Evolutionary conservation across 75 land plant genomes (phyloP).

Genomic region (Picea glauca): DNA sequence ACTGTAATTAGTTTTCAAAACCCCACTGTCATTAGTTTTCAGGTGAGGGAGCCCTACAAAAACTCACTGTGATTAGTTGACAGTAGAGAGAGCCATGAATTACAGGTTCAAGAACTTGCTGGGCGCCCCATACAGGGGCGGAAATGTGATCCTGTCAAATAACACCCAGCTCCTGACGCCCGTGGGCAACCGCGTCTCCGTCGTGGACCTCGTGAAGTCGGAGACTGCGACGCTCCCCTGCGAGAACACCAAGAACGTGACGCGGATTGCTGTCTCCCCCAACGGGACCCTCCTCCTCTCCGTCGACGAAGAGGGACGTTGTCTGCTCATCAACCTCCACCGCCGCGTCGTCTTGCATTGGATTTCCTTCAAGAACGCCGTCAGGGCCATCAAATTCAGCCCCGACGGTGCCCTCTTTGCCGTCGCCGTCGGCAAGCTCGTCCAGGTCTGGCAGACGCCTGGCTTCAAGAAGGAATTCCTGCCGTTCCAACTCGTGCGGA

Average conservation of each 20-base stretch:
- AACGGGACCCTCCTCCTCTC: slow-evolving; percentile 72
- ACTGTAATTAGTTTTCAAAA: too few species aligned
- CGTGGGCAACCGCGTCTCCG: slow-evolving; percentile 80
- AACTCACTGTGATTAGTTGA: too few species aligned
- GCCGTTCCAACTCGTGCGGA: slow-evolving; percentile 66
- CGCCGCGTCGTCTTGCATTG: slow-evolving; percentile 74
- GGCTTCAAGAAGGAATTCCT: slow-evolving; percentile 77
- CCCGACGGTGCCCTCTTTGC: slow-evolving; percentile 71
- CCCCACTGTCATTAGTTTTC: too few species aligned
- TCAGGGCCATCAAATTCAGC: slow-evolving; percentile 61
- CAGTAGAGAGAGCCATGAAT: slow-evolving; percentile 45
- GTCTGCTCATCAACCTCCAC: slow-evolving; percentile 64
- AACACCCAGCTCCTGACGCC: slow-evolving; percentile 63
- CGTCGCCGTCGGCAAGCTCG: slow-evolving; percentile 67
- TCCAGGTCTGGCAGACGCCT: slow-evolving; percentile 86
- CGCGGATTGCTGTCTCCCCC: slow-evolving; percentile 75
- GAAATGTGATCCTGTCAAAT: slow-evolving; percentile 48
- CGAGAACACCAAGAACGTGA: slow-evolving; percentile 60
- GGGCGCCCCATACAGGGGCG: slow-evolving; percentile 96
- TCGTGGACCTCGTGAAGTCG: slow-evolving; percentile 76
- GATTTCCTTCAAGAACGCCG: slow-evolving; percentile 70
- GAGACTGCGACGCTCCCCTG: slow-evolving; percentile 61
- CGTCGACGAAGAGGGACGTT: slow-evolving; percentile 57
- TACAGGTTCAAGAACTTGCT: slow-evolving; percentile 84
- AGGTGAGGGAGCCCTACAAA: too few species aligned